Evolutionary conservation across 1,284 basidiomycete species (phyloP), one percentile per base, ranked within the genome.

Genomic region (Coniferiporia sulphurascens): DNA sequence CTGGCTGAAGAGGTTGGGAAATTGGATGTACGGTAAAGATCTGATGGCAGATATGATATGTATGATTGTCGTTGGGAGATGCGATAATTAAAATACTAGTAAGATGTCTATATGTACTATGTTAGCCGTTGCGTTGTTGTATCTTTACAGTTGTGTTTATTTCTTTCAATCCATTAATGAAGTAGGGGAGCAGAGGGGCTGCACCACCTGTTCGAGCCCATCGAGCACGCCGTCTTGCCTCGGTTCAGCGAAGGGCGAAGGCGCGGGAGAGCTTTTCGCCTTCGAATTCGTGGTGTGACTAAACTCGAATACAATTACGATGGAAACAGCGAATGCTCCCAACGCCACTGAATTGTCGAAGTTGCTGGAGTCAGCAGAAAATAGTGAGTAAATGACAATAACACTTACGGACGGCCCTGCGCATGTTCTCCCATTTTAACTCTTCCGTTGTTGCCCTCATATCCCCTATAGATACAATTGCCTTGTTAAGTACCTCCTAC

Each of bases 391-490:
- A 15, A 17, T 19, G 27, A 54, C 1, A 27, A 38, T 48, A 45
- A 12, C 17, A 81, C 86, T 75, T 65, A 92, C 92, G 77, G 65
- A 95, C 91, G 55, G 91, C 87, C 61, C 89, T 85, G 52, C 91
- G 82, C 77, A 93, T 93, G 57, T 93, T 93, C 67, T 94, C 87
- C 94, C 93, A 96, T 70, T 91, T 93, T 34, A 89, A 86, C 66
- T 91, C 87, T 71, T 96, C 93, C 62, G 95, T 90, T 63, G 85
- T 85, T 1, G 92, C 91, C 19, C 92, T 83, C 48, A 96, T 79
- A 67, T 97, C 95, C 59, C 92, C 91, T 27, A 96, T 76, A 19
- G 79, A 81, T 61, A 97, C 87, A 34, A 94, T 85, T 48, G 90
- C 86, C 71, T 93, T 93, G 72, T 92, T 93, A 69, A 94, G 79